Evolutionary conservation across 2,329 filamentous ascomycete species (phyloP).

Genomic region (Pseudocercospora cruenta): DNA sequence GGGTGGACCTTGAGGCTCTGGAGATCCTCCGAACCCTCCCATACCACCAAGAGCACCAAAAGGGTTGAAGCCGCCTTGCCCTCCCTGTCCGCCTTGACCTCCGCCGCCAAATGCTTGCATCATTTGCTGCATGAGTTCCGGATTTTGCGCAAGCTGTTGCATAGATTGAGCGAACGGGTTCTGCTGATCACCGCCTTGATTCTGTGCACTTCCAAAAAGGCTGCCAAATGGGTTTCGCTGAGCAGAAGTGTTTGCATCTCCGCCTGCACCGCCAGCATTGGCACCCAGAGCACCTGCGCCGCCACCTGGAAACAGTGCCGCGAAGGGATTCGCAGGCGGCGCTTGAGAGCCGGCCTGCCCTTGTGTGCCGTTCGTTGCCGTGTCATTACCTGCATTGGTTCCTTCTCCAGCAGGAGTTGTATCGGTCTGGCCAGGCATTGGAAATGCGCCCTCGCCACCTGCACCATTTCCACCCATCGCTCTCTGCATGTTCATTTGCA

Average conservation of each 20-base stretch:
- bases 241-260: conserved; percentile 32
- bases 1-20: conserved; percentile 58
- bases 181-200: conserved; percentile 26
- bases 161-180: conserved; percentile 55
- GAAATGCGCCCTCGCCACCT: conserved; percentile 65
- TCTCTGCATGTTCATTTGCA: conserved; percentile 81
- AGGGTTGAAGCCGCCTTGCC: conserved; percentile 48
- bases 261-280: conserved; percentile 34
- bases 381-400: conserved; percentile 31
- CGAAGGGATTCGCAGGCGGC: conserved; percentile 62
- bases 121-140: conserved; percentile 58
- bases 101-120: conserved; percentile 60
- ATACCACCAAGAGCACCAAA: conserved; percentile 43
- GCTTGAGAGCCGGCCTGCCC: conserved; percentile 41
- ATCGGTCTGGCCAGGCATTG: conserved; percentile 89
- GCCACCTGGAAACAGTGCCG: conserved; percentile 57
- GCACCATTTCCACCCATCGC: conserved; percentile 58
- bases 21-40: conserved; percentile 33
- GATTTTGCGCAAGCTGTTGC: conserved; percentile 59
- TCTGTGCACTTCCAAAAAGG: conserved; percentile 55
- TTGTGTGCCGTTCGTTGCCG: conserved; percentile 29
- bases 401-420: conserved; percentile 62
- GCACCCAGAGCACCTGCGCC: conserved; percentile 29
- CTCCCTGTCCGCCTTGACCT: conserved; percentile 43
- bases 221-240: conserved; percentile 69